Evolutionary conservation across 1,139 yeast genomes (phyloP).

Genomic region (Saccharomyces uvarum): DNA sequence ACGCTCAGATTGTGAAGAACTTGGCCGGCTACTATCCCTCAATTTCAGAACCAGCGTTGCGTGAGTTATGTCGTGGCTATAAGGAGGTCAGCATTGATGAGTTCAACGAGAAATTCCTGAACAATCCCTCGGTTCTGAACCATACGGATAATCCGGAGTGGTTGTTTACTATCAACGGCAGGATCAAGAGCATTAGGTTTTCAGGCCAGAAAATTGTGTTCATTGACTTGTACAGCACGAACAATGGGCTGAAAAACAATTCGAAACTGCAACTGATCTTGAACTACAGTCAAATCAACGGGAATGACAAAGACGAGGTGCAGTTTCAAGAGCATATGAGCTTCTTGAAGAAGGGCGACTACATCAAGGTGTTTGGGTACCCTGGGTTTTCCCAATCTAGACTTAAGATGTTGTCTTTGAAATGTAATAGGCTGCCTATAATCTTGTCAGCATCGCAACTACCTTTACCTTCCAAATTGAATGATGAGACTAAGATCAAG

Average conservation of each 20-base stretch:
- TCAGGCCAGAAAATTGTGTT: constrained; percentile 31
- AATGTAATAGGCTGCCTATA: constrained; percentile 42
- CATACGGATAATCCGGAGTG: background rate
- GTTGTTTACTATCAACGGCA: constrained; percentile 15
- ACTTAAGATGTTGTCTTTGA: constrained; percentile 54
- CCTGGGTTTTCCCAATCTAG: constrained; percentile 75
- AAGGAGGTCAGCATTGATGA: constrained; percentile 7
- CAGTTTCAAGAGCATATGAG: constrained; percentile 41
- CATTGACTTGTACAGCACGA: constrained; percentile 19
- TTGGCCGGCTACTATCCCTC: constrained; percentile 23
- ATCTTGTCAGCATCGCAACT: constrained; percentile 64
- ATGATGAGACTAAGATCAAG: constrained; percentile 50
- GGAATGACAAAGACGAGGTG: constrained; percentile 18
- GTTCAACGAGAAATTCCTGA: constrained; percentile 10
- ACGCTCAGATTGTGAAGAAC: constrained; percentile 1
- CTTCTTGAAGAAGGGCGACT: constrained; percentile 63
- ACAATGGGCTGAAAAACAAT: constrained; percentile 15
- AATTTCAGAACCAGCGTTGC: constrained; percentile 12
- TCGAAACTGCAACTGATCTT: constrained; percentile 15
- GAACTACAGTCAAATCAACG: constrained; percentile 5
- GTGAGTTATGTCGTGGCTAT: background rate
- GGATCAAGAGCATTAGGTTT: constrained; percentile 24
- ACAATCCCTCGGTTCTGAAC: background rate
- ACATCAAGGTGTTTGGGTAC: constrained; percentile 51
- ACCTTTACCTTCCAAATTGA: constrained; percentile 58